These are phyloP conservation scores for Amniculicola lignicola DNA, from an alignment of 495 filamentous ascomycete genomes.

Conservation along the genomic window DNA sequence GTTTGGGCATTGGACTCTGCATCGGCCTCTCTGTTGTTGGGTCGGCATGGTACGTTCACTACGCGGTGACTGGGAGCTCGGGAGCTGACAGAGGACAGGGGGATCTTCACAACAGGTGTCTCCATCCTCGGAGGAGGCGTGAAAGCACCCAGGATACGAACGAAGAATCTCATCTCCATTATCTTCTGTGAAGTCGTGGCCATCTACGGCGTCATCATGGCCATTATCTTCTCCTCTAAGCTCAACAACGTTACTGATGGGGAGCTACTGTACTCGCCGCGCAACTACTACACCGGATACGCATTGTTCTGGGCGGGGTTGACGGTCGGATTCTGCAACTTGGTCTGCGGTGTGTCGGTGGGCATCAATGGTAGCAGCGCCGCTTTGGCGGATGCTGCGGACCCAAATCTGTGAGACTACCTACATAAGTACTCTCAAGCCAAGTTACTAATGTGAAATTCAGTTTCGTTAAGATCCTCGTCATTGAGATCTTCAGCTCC, in stretches of 20 bases:
- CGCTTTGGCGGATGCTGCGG: slow-evolving; percentile 91
- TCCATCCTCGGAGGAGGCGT: slow-evolving; percentile 97
- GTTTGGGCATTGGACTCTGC: slow-evolving; percentile 86
- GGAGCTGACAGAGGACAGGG: slow-evolving; percentile 55
- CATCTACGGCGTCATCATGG: slow-evolving; percentile 99
- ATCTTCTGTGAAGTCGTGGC: slow-evolving; percentile 99
- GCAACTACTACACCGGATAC: slow-evolving; percentile 90
- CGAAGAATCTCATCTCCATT: slow-evolving; percentile 99
- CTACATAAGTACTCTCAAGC: neutral
- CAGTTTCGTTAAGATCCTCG: slow-evolving; percentile 97
- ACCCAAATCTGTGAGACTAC: slow-evolving; percentile 75
- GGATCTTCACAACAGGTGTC: slow-evolving; percentile 98
- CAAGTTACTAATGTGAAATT: neutral
- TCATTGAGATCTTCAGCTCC: slow-evolving; percentile 99
- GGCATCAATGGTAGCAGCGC: slow-evolving; percentile 98
- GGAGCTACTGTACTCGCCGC: slow-evolving; percentile 57
- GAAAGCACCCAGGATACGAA: slow-evolving; percentile 90
- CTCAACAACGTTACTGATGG: slow-evolving; percentile 53
- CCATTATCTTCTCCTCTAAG: slow-evolving; percentile 93
- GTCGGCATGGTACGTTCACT: slow-evolving; percentile 81
- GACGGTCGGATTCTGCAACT: slow-evolving; percentile 89
- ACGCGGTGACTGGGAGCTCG: neutral
- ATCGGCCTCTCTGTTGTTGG: slow-evolving; percentile 94
- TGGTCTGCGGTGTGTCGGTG: slow-evolving; percentile 94
- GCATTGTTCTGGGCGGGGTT: slow-evolving; percentile 94